These are phyloP conservation scores for Gastrolobium bilobum DNA, from an alignment of 306 rosid genomes.

Conservation along the genomic window DNA sequence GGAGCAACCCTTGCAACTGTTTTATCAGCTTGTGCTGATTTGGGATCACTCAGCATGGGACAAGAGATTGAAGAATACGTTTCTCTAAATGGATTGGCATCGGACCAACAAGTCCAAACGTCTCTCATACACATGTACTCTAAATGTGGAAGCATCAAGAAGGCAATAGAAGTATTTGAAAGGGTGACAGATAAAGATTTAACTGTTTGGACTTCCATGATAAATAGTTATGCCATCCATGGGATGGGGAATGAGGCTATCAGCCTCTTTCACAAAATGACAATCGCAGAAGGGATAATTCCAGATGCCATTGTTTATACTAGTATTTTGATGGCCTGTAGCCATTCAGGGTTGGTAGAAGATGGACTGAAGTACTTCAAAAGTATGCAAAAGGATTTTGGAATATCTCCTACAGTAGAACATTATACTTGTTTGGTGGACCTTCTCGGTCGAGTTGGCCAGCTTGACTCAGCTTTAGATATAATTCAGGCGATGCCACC, in stretches of 20 bases:
- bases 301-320: slow-evolving; percentile 75
- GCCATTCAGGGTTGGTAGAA: slow-evolving; percentile 79
- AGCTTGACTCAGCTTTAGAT: slow-evolving; percentile 65
- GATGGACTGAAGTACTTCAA: slow-evolving; percentile 68
- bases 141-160: slow-evolving; percentile 67
- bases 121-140: slow-evolving; percentile 85
- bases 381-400: slow-evolving; percentile 67
- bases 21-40: slow-evolving; percentile 50
- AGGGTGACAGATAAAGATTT: slow-evolving; percentile 63
- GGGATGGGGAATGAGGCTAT: slow-evolving; percentile 73
- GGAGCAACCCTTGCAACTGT: slow-evolving; percentile 35
- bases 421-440: slow-evolving; percentile 74
- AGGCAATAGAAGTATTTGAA: slow-evolving; percentile 62
- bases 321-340: slow-evolving; percentile 66
- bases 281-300: slow-evolving; percentile 45
- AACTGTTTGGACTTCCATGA: slow-evolving; percentile 72
- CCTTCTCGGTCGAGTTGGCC: slow-evolving; percentile 73
- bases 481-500: slow-evolving; percentile 65
- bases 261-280: slow-evolving; percentile 64
- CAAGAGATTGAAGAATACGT: slow-evolving; percentile 67
- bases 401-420: slow-evolving; percentile 65
- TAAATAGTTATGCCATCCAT: slow-evolving; percentile 71
- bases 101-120: slow-evolving; percentile 62
- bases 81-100: slow-evolving; percentile 57
- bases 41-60: slow-evolving; percentile 52